A percentile compares a stretch with the other conserved stretches of the same genome.
These are phyloP conservation scores for Vicia faba DNA, from an alignment of 306 rosid species.

Conservation along the genomic window DNA sequence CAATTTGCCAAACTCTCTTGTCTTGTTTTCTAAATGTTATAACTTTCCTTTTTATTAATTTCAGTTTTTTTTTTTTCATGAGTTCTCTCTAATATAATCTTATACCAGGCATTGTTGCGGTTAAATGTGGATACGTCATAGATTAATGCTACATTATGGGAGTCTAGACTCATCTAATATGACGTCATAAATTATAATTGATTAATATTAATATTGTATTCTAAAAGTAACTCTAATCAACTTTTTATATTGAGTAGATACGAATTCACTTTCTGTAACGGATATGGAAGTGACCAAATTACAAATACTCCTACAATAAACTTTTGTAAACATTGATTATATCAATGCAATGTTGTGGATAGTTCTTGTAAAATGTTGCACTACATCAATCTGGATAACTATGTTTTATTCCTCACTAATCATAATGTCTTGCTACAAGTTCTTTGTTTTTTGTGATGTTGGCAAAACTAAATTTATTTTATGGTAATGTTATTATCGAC, in stretches of 20 bases:
- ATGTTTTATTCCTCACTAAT: slow-evolving; percentile 23
- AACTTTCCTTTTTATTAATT: not conserved
- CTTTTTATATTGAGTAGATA: no score
- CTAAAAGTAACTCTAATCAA: no score
- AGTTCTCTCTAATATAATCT: no score
- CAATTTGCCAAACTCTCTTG: slow-evolving; percentile 40
- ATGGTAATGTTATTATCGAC: slow-evolving; percentile 52
- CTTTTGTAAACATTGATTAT: slow-evolving; percentile 26
- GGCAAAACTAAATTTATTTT: slow-evolving; percentile 46
- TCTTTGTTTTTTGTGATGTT: slow-evolving; percentile 34
- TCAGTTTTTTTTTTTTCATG: not conserved
- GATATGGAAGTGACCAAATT: no score
- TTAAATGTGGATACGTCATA: no score
- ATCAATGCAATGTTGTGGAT: slow-evolving; percentile 24
- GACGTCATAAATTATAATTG: no score
- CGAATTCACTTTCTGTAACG: no score
- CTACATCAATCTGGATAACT: slow-evolving; percentile 26
- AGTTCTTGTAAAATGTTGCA: slow-evolving; percentile 1
- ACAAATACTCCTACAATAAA: not conserved
- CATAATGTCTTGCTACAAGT: slow-evolving; percentile 5
- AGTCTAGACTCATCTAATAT: no score
- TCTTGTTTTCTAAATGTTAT: slow-evolving; percentile 8
- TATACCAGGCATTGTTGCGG: no score
- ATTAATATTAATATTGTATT: no score
- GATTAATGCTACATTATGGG: no score